Evolutionary conservation across 495 filamentous ascomycete genomes (phyloP), one percentile per base, ranked within the genome.

Genomic region (Letharia columbiana): DNA sequence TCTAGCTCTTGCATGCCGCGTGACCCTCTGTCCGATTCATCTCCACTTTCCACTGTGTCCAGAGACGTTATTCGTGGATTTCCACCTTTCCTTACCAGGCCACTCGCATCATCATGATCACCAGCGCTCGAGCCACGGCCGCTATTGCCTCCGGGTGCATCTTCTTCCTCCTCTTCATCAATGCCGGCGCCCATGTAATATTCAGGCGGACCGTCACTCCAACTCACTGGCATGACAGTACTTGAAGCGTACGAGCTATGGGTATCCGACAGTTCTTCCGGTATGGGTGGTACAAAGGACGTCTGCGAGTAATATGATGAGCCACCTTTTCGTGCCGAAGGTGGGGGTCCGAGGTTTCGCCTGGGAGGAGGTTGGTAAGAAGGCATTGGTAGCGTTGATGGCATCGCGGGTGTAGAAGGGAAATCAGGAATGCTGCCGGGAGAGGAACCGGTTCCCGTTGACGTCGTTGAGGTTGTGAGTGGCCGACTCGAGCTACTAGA

Each of bases 251-350:
- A 89, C 1, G 90, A 93, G 28, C 82, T 84, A 71, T 87, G 83
- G 54, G 83, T 78, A 42, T 84, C 79, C 2, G 83, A 80, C 61
- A 84, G 81, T 72, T 96, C 92, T 75, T 97, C 92, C 2, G 86
- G 89, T 64, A 97, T 96, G 2, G 92, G 92, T 11, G 92, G 90
- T 8, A 96, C 91, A 64, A 82, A 90, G 2, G 89, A 91, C 64
- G 82, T 82, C 33, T 90, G 83, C 13, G 81, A 77, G 62, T 83
- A 91, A 68, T 90, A 91, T 44, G 87, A 89, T n/a, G 88, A 85
- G 3, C 86, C 86, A 0, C 88, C 90, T 68, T 88, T 79, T 69
- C 89, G 80, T 18, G 88, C 80, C 49, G 85, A 86, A 28, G 89
- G 89, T 28, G 74, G 77, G 37, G 76, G 77, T 39, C 74, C 73